Conservation (phyloP, 2,329 filamentous ascomycete genomes). For the Nothophoma quercina region DNA sequence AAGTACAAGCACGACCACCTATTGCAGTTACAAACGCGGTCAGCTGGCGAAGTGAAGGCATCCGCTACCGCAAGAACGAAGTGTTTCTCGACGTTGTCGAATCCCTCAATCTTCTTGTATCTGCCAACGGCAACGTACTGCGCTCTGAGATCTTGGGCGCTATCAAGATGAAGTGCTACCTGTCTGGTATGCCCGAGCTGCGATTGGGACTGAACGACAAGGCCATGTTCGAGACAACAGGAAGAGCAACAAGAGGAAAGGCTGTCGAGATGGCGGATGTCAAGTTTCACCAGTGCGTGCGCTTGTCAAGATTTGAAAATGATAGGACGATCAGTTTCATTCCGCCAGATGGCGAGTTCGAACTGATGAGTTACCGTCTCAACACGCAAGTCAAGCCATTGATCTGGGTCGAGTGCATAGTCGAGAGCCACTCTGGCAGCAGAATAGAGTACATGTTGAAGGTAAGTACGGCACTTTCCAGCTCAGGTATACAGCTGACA, state of each 20-base stretch:
- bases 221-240: slow-evolving; percentile 99
- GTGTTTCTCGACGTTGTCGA: slow-evolving; percentile 98
- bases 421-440: slow-evolving; percentile 93
- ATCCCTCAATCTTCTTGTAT: slow-evolving; percentile 93
- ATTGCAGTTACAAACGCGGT: slow-evolving; percentile 99
- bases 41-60: slow-evolving; percentile 96
- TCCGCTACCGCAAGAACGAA: slow-evolving; percentile 98
- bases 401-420: slow-evolving; percentile 98
- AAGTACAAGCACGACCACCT: slow-evolving; percentile 92
- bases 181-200: slow-evolving; percentile 97
- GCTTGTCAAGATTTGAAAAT: slow-evolving; percentile 95
- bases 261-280: slow-evolving; percentile 99
- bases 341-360: slow-evolving; percentile 96
- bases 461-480: slow-evolving; percentile 46
- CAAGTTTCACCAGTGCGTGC: slow-evolving; percentile 98
- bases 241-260: slow-evolving; percentile 90
- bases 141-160: slow-evolving; percentile 96
- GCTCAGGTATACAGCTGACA: slow-evolving; percentile 13
- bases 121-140: slow-evolving; percentile 91
- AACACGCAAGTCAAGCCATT: slow-evolving; percentile 98
- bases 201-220: slow-evolving; percentile 96
- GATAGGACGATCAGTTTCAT: slow-evolving; percentile 99
- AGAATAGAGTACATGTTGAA: slow-evolving; percentile 99
- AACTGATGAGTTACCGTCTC: slow-evolving; percentile 98
- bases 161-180: slow-evolving; percentile 99